Percentiles rank a stretch among this genome's conserved stretches.
Evolutionary conservation across 192 early-diverging fungal species (phyloP).

Genomic region (Obelidium mucronatum): DNA sequence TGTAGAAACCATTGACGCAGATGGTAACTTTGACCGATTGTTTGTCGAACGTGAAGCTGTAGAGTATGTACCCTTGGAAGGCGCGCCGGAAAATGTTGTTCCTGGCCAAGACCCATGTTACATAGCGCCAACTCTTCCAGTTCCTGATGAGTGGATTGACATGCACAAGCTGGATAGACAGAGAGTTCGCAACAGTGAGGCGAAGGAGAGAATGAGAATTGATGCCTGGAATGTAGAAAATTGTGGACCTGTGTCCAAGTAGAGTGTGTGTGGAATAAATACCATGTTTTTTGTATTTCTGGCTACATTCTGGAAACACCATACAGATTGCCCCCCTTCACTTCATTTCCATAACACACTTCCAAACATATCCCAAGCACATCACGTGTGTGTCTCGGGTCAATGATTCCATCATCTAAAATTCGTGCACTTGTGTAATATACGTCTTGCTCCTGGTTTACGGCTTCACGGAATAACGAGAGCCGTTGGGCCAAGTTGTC

Average conservation of each 20-base stretch:
- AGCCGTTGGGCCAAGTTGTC: constrained; percentile 54
- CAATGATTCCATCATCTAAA: constrained; percentile 70
- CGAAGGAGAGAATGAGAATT: neutral
- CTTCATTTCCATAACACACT: constrained; percentile 60
- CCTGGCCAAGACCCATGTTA: constrained; percentile 1
- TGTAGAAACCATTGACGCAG: constrained; percentile 8
- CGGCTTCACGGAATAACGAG: constrained; percentile 57
- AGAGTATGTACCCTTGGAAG: neutral
- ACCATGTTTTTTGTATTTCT: no score
- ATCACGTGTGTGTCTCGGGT: constrained; percentile 65
- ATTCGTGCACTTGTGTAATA: constrained; percentile 67
- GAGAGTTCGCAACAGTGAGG: constrained; percentile 5
- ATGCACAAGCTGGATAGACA: constrained; percentile 7
- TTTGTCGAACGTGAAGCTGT: neutral
- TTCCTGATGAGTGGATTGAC: constrained; percentile 2
- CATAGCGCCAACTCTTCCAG: neutral
- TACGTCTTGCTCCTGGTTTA: constrained; percentile 65
- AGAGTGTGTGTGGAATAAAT: no score
- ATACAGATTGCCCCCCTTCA: constrained; percentile 67
- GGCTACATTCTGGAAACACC: constrained; percentile 73
- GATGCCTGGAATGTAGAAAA: constrained; percentile 23
- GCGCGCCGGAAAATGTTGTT: neutral
- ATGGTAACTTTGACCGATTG: constrained; percentile 13
- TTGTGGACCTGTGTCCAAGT: no score
- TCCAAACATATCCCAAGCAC: constrained; percentile 67